phyloP scores from a whole-genome alignment of 140 eudicot species.

The Cichorium intybus region DNA sequence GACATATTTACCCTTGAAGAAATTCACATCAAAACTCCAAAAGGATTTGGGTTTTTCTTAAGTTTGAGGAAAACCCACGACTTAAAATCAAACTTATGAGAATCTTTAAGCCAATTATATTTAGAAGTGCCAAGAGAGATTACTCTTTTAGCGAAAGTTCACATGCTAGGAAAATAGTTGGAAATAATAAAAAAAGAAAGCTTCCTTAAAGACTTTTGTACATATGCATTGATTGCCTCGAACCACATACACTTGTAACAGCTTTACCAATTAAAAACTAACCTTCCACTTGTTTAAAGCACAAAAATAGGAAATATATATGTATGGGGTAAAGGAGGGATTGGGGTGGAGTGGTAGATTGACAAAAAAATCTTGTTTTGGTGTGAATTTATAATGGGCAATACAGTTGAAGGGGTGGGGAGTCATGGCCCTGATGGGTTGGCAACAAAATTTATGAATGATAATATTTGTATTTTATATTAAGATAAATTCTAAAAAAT shows the following conservation, averaged over 20 bases:
- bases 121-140: constrained; percentile 33
- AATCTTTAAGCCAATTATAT: constrained; percentile 28
- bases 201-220: constrained; percentile 26
- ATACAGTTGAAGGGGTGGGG: constrained; percentile 7
- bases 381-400: constrained; percentile 26
- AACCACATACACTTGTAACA: constrained; percentile 22
- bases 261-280: constrained; percentile 23
- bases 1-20: constrained; percentile 46
- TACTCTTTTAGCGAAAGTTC: constrained; percentile 33
- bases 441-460: constrained; percentile 27
- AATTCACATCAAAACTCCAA: constrained; percentile 11
- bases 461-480: neutral
- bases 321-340: constrained; percentile 3
- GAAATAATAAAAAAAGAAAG: constrained; percentile 22
- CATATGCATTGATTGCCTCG: constrained; percentile 28
- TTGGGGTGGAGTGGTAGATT: constrained; percentile 3
- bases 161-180: constrained; percentile 40
- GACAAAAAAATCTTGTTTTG: constrained; percentile 14
- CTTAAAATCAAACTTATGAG: constrained; percentile 19
- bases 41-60: constrained; percentile 17
- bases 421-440: constrained; percentile 33
- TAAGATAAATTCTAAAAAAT: too few species aligned
- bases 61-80: constrained; percentile 27
- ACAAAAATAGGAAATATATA: constrained; percentile 12
- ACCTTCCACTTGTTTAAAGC: neutral